These are phyloP conservation scores for Alternaria sp. DNA, from an alignment of 2,329 filamentous ascomycete genomes.

Conservation along the genomic window DNA sequence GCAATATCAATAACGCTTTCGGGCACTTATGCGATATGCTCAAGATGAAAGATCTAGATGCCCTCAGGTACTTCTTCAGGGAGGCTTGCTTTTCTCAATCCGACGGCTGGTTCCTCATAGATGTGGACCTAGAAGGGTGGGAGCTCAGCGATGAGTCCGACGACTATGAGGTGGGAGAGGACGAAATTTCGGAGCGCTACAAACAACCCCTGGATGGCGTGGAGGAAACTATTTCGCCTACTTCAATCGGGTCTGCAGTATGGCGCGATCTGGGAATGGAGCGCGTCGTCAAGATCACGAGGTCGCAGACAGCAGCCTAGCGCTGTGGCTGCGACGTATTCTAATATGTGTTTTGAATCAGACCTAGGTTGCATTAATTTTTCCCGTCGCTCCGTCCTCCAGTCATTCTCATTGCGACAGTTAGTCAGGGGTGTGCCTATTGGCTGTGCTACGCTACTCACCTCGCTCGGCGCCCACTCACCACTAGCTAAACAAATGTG, in stretches of 20 bases:
- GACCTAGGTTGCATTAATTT: neutral
- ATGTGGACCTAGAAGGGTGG: neutral
- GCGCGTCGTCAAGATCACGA: neutral
- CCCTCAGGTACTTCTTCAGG: neutral
- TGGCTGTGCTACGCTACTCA: neutral
- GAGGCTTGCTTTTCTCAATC: neutral
- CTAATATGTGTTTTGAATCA: neutral
- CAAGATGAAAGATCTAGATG: neutral
- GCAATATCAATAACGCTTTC: neutral
- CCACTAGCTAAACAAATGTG: neutral
- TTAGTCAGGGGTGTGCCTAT: neutral
- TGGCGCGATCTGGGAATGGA: neutral
- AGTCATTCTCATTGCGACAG: neutral
- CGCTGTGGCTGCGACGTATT: neutral
- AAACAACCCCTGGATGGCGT: neutral
- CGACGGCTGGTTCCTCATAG: neutral
- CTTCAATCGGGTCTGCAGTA: neutral
- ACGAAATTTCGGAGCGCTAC: neutral
- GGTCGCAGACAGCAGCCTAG: neutral
- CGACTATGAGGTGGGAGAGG: neutral
- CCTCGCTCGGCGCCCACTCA: neutral
- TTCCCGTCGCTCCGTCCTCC: neutral
- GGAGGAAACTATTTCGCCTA: neutral
- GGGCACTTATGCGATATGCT: neutral
- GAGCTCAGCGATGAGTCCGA: neutral